Percentiles rank a stretch among this genome's conserved stretches.
These are phyloP conservation scores for Gentiana macrophylla DNA, from an alignment of 257 asterid genomes.

Conservation along the genomic window DNA sequence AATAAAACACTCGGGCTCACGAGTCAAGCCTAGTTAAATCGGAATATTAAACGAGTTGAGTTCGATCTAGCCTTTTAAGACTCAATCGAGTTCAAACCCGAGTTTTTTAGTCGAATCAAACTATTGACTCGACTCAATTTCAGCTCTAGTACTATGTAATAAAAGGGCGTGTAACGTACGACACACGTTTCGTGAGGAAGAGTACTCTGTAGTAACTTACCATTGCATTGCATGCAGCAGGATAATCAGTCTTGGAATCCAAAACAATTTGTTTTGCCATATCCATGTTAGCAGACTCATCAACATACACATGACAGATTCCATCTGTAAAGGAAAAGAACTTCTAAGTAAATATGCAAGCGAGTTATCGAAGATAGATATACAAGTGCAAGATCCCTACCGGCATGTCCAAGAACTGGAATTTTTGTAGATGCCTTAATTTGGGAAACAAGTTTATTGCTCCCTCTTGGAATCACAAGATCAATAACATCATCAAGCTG, in stretches of 20 bases:
- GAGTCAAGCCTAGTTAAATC: too few relatives aligned
- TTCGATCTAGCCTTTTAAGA: too few relatives aligned
- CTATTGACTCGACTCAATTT: too few relatives aligned
- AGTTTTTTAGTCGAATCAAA: too few relatives aligned
- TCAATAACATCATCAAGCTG: constrained; percentile 88
- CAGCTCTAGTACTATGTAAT: too few relatives aligned
- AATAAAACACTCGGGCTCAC: too few relatives aligned
- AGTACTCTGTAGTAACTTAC: constrained; percentile 20
- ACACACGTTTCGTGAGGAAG: constrained; percentile 2
- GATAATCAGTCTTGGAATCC: constrained; percentile 78
- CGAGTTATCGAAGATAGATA: background rate
- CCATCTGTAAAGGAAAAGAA: constrained; percentile 41
- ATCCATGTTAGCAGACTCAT: constrained; percentile 61
- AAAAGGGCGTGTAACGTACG: background rate
- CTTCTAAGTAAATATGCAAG: background rate
- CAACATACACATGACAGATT: constrained; percentile 70
- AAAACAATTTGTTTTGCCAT: constrained; percentile 53
- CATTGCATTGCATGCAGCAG: constrained; percentile 89
- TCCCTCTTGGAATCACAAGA: constrained; percentile 88
- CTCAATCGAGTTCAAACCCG: too few relatives aligned
- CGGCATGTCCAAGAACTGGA: constrained; percentile 91
- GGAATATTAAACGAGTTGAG: too few relatives aligned
- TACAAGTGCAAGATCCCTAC: constrained; percentile 16
- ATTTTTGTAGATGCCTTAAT: constrained; percentile 70
- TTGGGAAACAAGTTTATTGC: constrained; percentile 90